phyloP scores from a whole-genome alignment of 2,329 filamentous ascomycete species.

The Amphichorda felina region DNA sequence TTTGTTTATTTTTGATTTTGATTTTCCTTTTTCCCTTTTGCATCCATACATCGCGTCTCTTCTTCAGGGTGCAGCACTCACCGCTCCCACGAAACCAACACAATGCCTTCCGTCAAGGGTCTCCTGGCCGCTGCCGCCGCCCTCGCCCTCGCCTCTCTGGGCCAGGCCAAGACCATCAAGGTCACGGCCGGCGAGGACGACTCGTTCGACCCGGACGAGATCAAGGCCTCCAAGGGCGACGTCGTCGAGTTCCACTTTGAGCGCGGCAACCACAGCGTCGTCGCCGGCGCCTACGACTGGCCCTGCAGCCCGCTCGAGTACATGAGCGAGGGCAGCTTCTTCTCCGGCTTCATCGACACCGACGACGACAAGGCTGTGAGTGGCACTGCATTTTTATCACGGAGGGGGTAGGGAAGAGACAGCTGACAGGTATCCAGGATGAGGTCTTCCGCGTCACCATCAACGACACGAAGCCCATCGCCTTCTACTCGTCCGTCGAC shows the following conservation, averaged over 20 bases:
- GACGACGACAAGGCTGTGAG: slow-evolving; percentile 16
- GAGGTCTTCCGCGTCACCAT: slow-evolving; percentile 22
- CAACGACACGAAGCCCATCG: slow-evolving; percentile 17
- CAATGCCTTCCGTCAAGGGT: neutral
- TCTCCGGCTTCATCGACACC: slow-evolving; percentile 20
- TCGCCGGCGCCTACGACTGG: slow-evolving; percentile 19
- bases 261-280: slow-evolving; percentile 24
- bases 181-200: slow-evolving; percentile 19
- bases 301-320: slow-evolving; percentile 20
- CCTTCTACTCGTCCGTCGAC: slow-evolving; percentile 27
- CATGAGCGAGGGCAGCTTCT: slow-evolving; percentile 20
- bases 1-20: too few species aligned
- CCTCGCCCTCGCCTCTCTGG: slow-evolving; percentile 12
- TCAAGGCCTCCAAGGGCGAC: slow-evolving; percentile 19
- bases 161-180: slow-evolving; percentile 17
- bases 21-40: too few species aligned
- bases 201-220: slow-evolving; percentile 19
- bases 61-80: too few species aligned
- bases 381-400: too few species aligned
- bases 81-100: neutral
- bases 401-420: too few species aligned
- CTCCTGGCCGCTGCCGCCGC: slow-evolving; percentile 13
- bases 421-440: too few species aligned
- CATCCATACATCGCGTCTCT: too few species aligned
- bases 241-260: slow-evolving; percentile 24